Evolutionary conservation across 495 filamentous ascomycete species (phyloP), one percentile per base, ranked within the genome.

Genomic region (Penicillium arizonense): DNA sequence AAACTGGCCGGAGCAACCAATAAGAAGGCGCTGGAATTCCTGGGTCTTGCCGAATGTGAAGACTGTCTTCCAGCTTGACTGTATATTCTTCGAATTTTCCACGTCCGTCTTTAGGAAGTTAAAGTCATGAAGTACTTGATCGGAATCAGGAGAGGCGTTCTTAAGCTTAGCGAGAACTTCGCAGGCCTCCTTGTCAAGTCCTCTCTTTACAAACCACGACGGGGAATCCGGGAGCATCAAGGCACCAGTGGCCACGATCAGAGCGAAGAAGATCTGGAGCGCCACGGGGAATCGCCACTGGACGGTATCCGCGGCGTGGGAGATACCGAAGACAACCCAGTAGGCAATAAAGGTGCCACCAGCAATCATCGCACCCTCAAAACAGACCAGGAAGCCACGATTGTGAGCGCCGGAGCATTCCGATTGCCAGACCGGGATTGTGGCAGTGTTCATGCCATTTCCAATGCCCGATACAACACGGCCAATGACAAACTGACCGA

Each of bases 1-100:
- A 52, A 90, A 74, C 68, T 90, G 87, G 4, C 79, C 77, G 23
- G 75, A 79, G 10, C 61, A 61, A 38, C 62, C 65, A 33, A 72
- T 57, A 34, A 69, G 36, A 55, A 65, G 63, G 30, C 63, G 59
- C 5, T 53, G 56, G 44, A 66, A 53, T 21, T 66, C 55, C 30
- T 66, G 59, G 24, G 52, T 58, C 46, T 60, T 63, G 36, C 60
- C 56, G 18, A 16, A n/a, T 1, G 47, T 55, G 47, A 68, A 64
- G 7, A 68, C 33, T 2, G 50, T 40, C 40, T 50, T 51, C 53
- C 52, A 60, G 48, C 47, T 32, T 23, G 53, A 20, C 44, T 60
- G 28, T 0, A 21, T 2, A n/a, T 0, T 0, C 18, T 20, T 44
- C 5, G 53, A 43, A 12, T 14, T 1, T 36, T 56, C 53, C 2